phyloP scores from a whole-genome alignment of 129 eudicot genomes.

The Tagetes patula region DNA sequence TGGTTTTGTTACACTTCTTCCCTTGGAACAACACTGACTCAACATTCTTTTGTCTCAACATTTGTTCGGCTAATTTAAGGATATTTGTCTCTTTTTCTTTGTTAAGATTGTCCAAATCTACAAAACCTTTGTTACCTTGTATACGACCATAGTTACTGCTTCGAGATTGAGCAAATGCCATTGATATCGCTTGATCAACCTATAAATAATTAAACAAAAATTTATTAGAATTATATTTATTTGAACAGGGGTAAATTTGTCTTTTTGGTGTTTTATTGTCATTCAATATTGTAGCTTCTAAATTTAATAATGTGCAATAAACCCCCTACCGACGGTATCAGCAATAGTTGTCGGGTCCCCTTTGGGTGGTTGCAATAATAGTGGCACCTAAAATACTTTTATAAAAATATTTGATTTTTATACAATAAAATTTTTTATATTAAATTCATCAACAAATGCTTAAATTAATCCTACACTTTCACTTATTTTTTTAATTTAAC shows the following conservation, averaged over 20 bases:
- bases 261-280: background rate
- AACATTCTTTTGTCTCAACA: slow-evolving; percentile 58
- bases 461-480: background rate
- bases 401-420: background rate
- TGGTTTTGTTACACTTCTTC: slow-evolving; percentile 49
- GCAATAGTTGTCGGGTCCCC: slow-evolving; percentile 32
- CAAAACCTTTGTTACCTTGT: slow-evolving; percentile 44
- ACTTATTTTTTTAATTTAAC: background rate
- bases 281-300: slow-evolving; percentile 29
- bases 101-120: slow-evolving; percentile 3
- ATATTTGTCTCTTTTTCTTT: slow-evolving; percentile 14
- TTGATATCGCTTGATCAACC: slow-evolving; percentile 85
- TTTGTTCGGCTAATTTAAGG: slow-evolving; percentile 33
- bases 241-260: background rate
- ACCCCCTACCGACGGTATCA: slow-evolving; percentile 43
- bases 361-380: slow-evolving; percentile 31
- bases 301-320: slow-evolving; percentile 28
- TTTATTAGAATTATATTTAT: slow-evolving; percentile 7
- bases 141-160: slow-evolving; percentile 52
- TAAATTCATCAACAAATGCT: background rate
- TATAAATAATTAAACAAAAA: slow-evolving; percentile 17
- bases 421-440: background rate
- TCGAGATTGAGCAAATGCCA: slow-evolving; percentile 69
- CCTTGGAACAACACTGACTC: slow-evolving; percentile 63
- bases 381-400: slow-evolving; percentile 23